phyloP scores from a whole-genome alignment of 2,329 filamentous ascomycete genomes.

The Fusarium paranaense region DNA sequence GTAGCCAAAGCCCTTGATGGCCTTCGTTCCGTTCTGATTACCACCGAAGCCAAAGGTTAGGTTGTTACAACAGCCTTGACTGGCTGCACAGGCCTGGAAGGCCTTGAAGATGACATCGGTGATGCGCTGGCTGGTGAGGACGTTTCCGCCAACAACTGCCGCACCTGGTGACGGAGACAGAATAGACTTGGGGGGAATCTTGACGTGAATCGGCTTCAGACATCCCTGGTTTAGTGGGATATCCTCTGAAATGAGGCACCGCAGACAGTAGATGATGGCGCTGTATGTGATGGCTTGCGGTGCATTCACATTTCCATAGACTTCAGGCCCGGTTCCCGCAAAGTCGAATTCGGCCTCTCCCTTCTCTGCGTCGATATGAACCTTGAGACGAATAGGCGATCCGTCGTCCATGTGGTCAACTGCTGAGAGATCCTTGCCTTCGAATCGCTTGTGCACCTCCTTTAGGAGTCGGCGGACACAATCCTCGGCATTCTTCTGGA shows the following conservation, averaged over 20 bases:
- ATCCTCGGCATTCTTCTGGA: slow-evolving; percentile 82
- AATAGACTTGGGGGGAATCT: slow-evolving; percentile 78
- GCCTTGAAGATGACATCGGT: slow-evolving; percentile 69
- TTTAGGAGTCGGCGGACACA: slow-evolving; percentile 80
- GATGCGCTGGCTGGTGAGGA: slow-evolving; percentile 61
- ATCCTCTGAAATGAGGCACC: slow-evolving; percentile 82
- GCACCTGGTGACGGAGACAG: slow-evolving; percentile 81
- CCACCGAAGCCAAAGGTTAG: slow-evolving; percentile 81
- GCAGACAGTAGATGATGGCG: slow-evolving; percentile 88
- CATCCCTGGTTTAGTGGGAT: slow-evolving; percentile 89
- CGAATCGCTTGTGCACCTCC: slow-evolving; percentile 75
- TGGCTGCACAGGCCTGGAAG: slow-evolving; percentile 82
- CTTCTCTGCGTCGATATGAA: slow-evolving; percentile 79
- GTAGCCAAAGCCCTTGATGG: slow-evolving; percentile 57
- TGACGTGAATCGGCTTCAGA: slow-evolving; percentile 78
- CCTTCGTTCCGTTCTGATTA: slow-evolving; percentile 52
- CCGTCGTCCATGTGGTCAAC: slow-evolving; percentile 89
- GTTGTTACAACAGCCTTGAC: slow-evolving; percentile 86
- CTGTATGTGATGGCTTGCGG: slow-evolving; percentile 85
- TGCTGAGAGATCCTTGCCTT: slow-evolving; percentile 76
- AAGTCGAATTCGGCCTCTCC: slow-evolving; percentile 87
- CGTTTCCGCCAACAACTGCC: slow-evolving; percentile 86
- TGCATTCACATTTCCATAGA: slow-evolving; percentile 84
- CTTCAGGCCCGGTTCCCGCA: slow-evolving; percentile 80
- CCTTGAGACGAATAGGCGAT: slow-evolving; percentile 77